A percentile compares a stretch with the other conserved stretches of the same genome.
Evolutionary conservation across 208 protist genomes (phyloP).

Genomic region (Wallacemonas rigidus): DNA sequence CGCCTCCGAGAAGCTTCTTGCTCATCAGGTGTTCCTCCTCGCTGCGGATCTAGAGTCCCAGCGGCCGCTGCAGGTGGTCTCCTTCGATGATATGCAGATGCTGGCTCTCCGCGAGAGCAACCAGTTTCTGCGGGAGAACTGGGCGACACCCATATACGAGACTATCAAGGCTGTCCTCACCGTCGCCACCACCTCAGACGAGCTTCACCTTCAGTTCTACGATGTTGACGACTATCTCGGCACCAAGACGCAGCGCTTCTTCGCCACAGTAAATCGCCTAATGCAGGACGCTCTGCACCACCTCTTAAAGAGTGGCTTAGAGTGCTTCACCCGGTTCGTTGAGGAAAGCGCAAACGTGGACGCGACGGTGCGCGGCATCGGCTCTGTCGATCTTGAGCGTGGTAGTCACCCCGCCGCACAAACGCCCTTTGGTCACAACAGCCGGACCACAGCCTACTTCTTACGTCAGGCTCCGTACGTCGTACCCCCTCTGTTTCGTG

Average conservation of each 20-base stretch:
- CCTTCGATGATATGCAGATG: constrained; percentile 91
- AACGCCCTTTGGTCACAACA: constrained; percentile 50
- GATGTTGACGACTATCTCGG: constrained; percentile 89
- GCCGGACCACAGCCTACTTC: constrained; percentile 34
- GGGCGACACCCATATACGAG: constrained; percentile 59
- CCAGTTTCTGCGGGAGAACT: constrained; percentile 74
- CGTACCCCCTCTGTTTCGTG: constrained; percentile 62
- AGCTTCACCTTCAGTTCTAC: constrained; percentile 85
- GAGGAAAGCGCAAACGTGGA: constrained; percentile 71
- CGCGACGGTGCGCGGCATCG: constrained; percentile 53
- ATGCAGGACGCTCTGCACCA: constrained; percentile 93
- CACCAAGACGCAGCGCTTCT: constrained; percentile 92
- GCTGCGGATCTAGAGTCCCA: constrained; percentile 40
- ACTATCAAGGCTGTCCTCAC: constrained; percentile 54
- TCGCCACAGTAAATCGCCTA: constrained; percentile 89
- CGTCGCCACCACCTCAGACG: constrained; percentile 28
- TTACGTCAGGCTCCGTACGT: constrained; percentile 39
- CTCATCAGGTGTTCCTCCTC: constrained; percentile 75
- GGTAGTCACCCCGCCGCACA: constrained; percentile 34
- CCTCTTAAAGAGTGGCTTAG: constrained; percentile 62
- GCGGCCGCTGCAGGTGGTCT: constrained; percentile 70
- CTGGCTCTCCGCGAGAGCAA: constrained; percentile 64
- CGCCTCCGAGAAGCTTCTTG: constrained; percentile 73
- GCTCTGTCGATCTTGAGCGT: constrained; percentile 44
- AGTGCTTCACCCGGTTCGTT: constrained; percentile 85